Evolutionary conservation across 2,329 filamentous ascomycete genomes (phyloP), one percentile per base, ranked within the genome.

Genomic region (Fusarium sp.): DNA sequence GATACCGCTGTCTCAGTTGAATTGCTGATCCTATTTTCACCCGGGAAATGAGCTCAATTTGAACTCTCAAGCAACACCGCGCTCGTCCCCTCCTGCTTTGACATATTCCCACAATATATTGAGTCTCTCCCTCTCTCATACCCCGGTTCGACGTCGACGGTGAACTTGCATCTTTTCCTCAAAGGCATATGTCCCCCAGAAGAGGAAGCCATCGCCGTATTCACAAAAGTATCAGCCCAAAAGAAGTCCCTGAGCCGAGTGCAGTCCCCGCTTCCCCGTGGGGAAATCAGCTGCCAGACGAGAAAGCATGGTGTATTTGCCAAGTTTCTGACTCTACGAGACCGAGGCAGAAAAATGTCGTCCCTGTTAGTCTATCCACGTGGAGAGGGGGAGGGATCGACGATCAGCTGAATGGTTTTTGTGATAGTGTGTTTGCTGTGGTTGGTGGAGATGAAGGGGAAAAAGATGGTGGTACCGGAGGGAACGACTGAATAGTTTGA

Each of bases 151-250:
- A 72, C 50, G 47, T 74, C 62, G 50, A 74, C 36, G 17, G 57
- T 59, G 38, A 57, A 52, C 28, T 3, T 45, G 39, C 57, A 58
- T 44, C 66, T 30, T 36, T 26, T 15, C 12, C 22, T 54, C n/a
- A 44, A 62, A 60, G 57, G 62, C 52, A 77, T 45, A 22, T 59
- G 20, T 62, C 36, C 20, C 32, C 76, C 36, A 36, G 74, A 78
- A 75, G 39, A 36, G 75, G 75, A 77, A 78, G 62, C 67, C 70
- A 75, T 67, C 51, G 60, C 75, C 75, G 75, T 26, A 48, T 42
- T 50, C 36, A 58, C 64, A 45, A 48, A 36, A 30, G 41, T 54
- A 45, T 45, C 45, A 72, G 59, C 26, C 75, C 65, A 24, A 75
- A 77, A 77, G 59, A 56, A 73, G 66, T 47, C 20, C 38, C 62